Percentiles rank a stretch among this genome's conserved stretches.
phyloP scores from a whole-genome alignment of 345 rosid genomes.

The Gossypium raimondii region DNA sequence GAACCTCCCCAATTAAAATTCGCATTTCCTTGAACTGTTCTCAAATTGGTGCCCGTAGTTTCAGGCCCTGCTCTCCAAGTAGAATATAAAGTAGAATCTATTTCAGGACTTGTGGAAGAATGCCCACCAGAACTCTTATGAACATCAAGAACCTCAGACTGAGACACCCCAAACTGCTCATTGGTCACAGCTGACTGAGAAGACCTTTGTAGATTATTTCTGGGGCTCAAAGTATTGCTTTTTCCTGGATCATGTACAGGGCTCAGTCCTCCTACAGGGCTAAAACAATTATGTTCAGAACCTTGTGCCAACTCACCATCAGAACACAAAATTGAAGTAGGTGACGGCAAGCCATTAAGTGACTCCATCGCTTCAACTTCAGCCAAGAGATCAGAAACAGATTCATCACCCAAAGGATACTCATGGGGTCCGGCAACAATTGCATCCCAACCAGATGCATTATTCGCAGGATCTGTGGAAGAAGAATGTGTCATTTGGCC shows the following conservation, averaged over 20 bases:
- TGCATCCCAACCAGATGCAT: constrained; percentile 67
- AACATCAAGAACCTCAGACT: constrained; percentile 27
- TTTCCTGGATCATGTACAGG: constrained; percentile 55
- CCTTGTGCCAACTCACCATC: constrained; percentile 49
- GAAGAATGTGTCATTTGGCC: constrained; percentile 43
- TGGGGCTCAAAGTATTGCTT: constrained; percentile 69
- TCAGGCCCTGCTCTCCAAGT: constrained; percentile 47
- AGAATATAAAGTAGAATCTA: constrained; percentile 26
- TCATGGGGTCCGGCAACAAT: constrained; percentile 60
- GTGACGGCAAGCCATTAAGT: constrained; percentile 67
- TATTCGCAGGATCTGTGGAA: constrained; percentile 32
- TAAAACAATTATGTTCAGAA: constrained; percentile 74
- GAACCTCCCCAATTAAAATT: constrained; percentile 31
- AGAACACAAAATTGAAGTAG: constrained; percentile 57
- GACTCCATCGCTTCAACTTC: constrained; percentile 99
- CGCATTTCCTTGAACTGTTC: constrained; percentile 40
- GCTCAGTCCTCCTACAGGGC: constrained; percentile 63
- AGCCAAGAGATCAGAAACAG: constrained; percentile 96
- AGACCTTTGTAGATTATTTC: constrained; percentile 47
- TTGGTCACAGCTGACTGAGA: constrained; percentile 38
- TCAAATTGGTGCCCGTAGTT: constrained; percentile 32
- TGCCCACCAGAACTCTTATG: constrained; percentile 39
- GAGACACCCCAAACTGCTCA: constrained; percentile 28
- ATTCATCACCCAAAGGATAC: constrained; percentile 68
- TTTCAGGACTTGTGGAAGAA: constrained; percentile 41